Evolutionary conservation across 2,329 filamentous ascomycete species (phyloP), one percentile per base, ranked within the genome.

Genomic region (Tolypocladium album): DNA sequence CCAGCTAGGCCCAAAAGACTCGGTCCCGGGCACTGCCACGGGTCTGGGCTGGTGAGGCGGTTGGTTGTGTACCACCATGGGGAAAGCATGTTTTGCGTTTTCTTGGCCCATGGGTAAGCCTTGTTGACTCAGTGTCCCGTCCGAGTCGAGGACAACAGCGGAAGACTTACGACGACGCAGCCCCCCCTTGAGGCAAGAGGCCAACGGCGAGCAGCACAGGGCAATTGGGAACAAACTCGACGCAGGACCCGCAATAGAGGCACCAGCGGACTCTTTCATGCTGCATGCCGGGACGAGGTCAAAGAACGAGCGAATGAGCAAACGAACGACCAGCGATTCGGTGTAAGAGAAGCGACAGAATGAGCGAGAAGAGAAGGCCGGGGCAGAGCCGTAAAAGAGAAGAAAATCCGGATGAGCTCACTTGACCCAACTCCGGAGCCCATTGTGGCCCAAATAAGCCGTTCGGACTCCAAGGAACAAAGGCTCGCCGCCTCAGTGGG

Each of bases 141-240:
- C n/a, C 9, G 55, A 20, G 38, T 8, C 17, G n/a, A n/a, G n/a
- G n/a, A 59, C 60, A 62, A 64, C 66, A 67, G 65, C 64, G 64
- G 64, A 59, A 58, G 63, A 70, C 75, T 73, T 73, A 77, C 74
- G 68, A 67, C 71, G 68, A 65, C 69, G 68, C 63, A 70, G 66
- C 70, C 73, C 75, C 64, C 76, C 73, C 62, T 75, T 72, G 57
- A 71, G 63, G 60, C 72, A 72, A 66, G 73, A 72, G 60, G 70
- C 67, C 62, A 74, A 67, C 63, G 76, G 73, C 63, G 69, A 67
- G 67, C 79, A 82, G 67, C 79, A 82, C 60, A 73, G 71, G 60
- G 73, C 71, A 63, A 81, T 63, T 61, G 74, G 76, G 64, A 74
- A 72, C 61, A 82, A 73, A 77, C 79, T 82, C 62, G 78, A 78